Evolutionary conservation across 345 rosid genomes (phyloP), one percentile per base, ranked within the genome.

Genomic region (Theobroma cacao): DNA sequence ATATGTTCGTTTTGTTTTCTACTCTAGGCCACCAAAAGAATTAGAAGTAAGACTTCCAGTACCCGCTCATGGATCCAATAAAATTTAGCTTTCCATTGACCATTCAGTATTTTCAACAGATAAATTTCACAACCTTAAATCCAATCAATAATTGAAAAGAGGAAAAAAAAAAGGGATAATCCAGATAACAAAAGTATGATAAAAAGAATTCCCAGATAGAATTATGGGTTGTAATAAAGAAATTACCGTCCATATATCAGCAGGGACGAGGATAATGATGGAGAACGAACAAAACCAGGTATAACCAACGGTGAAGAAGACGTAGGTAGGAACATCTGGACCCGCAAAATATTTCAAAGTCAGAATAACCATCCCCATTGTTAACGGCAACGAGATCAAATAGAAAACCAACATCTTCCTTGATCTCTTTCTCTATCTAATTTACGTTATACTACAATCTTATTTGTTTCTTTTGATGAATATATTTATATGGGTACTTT

Each of bases 271-370:
- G 77, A 88, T 86, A 85, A 92, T 90, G 81, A 92, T 80, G 69
- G 97, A 87, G 78, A 90, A 88, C 73, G 94, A 89, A 79, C 94
- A 92, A 78, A 91, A 88, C 94, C 97, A 90, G 74, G 94, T 82
- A 88, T 92, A 92, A 24, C 91, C 97, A 61, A 92, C 94, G 85
- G 97, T 88, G 87, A 90, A 80, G 22, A 86, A 67, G n/a, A 90
- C 93, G 76, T 90, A 92, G 50, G 86, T 88, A 28, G 94, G 97
- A 13, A 89, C 92, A 28, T 85, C 88, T 0, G 94, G 97, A 3
- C 90, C 89, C 30, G 93, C 89, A 78, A 92, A 92, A 86, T 89
- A 90, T 63, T 80, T 83, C 55, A 87, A 65, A 47, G 94, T 90
- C 24, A 89, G 56, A 38, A 90, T 41, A 40, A 88, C 93, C 93